A percentile compares a stretch with the other conserved stretches of the same genome.
These are phyloP conservation scores for Symmetrospora coprosmae DNA, from an alignment of 768 basidiomycete species.

Conservation along the genomic window DNA sequence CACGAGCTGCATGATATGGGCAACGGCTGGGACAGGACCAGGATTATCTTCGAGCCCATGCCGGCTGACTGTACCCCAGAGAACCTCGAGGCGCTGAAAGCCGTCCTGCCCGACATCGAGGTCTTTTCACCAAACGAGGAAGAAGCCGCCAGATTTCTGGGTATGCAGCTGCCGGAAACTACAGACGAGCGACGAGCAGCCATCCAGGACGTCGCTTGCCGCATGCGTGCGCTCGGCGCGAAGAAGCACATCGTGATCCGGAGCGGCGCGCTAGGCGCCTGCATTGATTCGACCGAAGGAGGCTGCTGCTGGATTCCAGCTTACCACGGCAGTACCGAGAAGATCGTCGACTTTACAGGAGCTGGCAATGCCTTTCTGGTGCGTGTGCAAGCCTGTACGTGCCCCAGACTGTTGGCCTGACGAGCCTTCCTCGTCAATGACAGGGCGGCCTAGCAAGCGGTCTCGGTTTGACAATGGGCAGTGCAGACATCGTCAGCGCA, in stretches of 20 bases:
- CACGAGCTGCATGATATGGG: constrained; percentile 48
- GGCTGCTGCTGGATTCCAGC: constrained; percentile 4
- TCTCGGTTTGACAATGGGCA: neutral
- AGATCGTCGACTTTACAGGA: constrained; percentile 12
- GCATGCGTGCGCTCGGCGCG: constrained; percentile 26
- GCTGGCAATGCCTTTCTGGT: constrained; percentile 20
- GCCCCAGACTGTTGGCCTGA: no score
- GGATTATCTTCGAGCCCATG: constrained; percentile 68
- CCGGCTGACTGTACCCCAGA: constrained; percentile 71
- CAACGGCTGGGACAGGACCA: constrained; percentile 44
- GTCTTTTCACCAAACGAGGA: constrained; percentile 83
- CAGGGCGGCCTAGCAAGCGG: neutral
- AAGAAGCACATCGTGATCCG: constrained; percentile 51
- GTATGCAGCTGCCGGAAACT: constrained; percentile 46
- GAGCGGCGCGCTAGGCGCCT: constrained; percentile 50
- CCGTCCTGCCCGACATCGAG: constrained; percentile 47
- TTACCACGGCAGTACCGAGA: neutral
- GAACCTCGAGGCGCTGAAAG: constrained; percentile 54
- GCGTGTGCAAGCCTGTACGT: no score
- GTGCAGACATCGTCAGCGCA: neutral
- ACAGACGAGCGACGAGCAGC: constrained; percentile 36
- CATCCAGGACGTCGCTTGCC: constrained; percentile 30
- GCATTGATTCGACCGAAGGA: neutral
- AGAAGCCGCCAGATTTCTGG: constrained; percentile 55
- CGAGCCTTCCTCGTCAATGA: no score